Evolutionary conservation across 2,329 filamentous ascomycete genomes (phyloP).

Genomic region (Aschersonia sp.): DNA sequence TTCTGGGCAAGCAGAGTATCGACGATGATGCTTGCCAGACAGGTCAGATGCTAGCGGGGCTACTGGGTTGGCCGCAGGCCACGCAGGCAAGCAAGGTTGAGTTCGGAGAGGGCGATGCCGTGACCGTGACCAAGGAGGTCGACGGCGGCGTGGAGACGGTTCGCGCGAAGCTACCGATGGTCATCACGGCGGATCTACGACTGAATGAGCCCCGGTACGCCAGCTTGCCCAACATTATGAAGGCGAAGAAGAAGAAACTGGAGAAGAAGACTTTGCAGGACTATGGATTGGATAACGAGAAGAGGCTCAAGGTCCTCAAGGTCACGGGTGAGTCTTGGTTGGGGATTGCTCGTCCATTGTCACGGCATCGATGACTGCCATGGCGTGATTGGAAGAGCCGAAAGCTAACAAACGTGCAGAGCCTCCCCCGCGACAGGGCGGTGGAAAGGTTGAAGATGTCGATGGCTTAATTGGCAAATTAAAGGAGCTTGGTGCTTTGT

Average conservation of each 20-base stretch:
- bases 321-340: slow-evolving; percentile 47
- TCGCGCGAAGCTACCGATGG: slow-evolving; percentile 70
- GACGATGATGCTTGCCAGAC: slow-evolving; percentile 94
- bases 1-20: slow-evolving; percentile 95
- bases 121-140: slow-evolving; percentile 80
- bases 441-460: slow-evolving; percentile 94
- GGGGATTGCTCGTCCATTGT: background rate
- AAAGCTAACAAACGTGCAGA: slow-evolving; percentile 33
- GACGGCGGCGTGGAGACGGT: slow-evolving; percentile 92
- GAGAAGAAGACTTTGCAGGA: slow-evolving; percentile 83
- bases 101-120: slow-evolving; percentile 53
- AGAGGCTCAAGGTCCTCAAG: slow-evolving; percentile 77
- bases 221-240: slow-evolving; percentile 97
- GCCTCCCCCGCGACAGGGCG: slow-evolving; percentile 75
- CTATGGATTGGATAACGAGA: slow-evolving; percentile 60
- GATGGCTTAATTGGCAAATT: slow-evolving; percentile 87
- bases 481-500: slow-evolving; percentile 91
- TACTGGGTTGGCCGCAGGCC: slow-evolving; percentile 87
- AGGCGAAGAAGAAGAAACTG: slow-evolving; percentile 99
- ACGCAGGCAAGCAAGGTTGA: slow-evolving; percentile 82
- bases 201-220: slow-evolving; percentile 94
- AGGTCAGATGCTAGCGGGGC: slow-evolving; percentile 90
- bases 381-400: background rate
- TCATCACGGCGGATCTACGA: slow-evolving; percentile 88
- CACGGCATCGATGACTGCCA: background rate